Evolutionary conservation across 2,329 filamentous ascomycete genomes (phyloP).

Genomic region (Ceratocystis cubensis): DNA sequence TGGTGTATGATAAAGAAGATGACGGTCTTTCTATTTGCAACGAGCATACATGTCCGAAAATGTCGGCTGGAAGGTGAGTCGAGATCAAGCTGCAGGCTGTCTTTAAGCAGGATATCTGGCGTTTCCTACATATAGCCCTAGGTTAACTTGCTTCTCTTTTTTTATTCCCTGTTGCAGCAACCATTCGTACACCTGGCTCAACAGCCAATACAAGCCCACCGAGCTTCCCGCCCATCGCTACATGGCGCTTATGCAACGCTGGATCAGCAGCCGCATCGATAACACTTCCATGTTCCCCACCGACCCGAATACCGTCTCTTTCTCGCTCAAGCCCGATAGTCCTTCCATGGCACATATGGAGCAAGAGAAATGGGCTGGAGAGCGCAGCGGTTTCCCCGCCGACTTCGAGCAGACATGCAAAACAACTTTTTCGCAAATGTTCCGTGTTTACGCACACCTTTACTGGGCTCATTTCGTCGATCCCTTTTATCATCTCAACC

Average conservation of each 20-base stretch:
- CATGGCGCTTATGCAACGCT: conserved; percentile 73
- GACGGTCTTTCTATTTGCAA: conserved; percentile 63
- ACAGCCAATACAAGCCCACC: conserved; percentile 60
- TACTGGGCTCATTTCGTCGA: conserved; percentile 75
- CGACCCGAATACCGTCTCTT: conserved; percentile 48
- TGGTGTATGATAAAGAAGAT: conserved; percentile 64
- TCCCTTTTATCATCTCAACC: conserved; percentile 58
- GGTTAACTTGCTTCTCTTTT: not conserved
- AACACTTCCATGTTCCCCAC: conserved; percentile 69
- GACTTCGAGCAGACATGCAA: conserved; percentile 69
- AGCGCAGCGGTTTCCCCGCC: conserved; percentile 66
- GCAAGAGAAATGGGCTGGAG: conserved; percentile 57
- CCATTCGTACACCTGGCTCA: conserved; percentile 76
- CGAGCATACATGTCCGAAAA: conserved; percentile 61
- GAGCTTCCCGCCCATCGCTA: conserved; percentile 72
- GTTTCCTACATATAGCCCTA: not conserved
- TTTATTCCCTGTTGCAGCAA: conserved; percentile 36
- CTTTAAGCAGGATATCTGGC: not conserved
- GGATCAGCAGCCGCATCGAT: conserved; percentile 74
- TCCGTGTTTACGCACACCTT: conserved; percentile 78
- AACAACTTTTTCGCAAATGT: conserved; percentile 77
- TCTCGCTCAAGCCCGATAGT: conserved; percentile 39
- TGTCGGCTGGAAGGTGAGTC: conserved; percentile 72
- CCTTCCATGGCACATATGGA: conserved; percentile 35
- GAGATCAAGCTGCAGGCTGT: not conserved